Percentiles rank a stretch among this genome's conserved stretches.
Evolutionary conservation across 164 flowering plant genomes (phyloP).

Genomic region (Brasenia schreberi): DNA sequence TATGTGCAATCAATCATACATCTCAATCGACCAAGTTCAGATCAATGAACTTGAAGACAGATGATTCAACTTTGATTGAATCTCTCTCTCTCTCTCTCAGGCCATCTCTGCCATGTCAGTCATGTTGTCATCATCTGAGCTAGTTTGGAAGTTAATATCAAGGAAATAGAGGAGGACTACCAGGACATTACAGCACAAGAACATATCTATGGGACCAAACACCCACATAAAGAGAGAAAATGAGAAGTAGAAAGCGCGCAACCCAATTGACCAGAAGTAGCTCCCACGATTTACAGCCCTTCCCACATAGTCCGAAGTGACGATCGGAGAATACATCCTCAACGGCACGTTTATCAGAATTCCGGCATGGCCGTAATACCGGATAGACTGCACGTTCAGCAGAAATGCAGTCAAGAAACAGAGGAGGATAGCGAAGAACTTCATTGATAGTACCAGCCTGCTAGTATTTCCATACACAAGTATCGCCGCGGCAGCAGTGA

Average conservation of each 20-base stretch:
- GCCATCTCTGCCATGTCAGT: background rate
- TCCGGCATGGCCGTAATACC: conserved; percentile 85
- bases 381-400: conserved; percentile 60
- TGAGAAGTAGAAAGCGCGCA: conserved; percentile 76
- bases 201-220: conserved; percentile 87
- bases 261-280: conserved; percentile 78
- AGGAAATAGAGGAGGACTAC: conserved; percentile 46
- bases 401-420: conserved; percentile 65
- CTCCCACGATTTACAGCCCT: conserved; percentile 50
- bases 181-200: conserved; percentile 32
- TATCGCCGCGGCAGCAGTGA: background rate
- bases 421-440: conserved; percentile 53
- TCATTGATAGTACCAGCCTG: conserved; percentile 33
- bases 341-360: conserved; percentile 76
- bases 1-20: too few species aligned
- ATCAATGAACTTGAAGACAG: too few species aligned
- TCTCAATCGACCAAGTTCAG: too few species aligned
- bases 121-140: background rate
- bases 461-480: conserved; percentile 35
- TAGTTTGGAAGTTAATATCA: conserved; percentile 38
- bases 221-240: conserved; percentile 80
- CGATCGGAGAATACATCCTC: conserved; percentile 21
- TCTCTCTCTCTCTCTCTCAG: background rate
- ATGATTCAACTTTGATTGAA: background rate
- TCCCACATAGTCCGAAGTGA: conserved; percentile 48